Evolutionary conservation across 345 rosid species (phyloP).

Genomic region (Eucalyptus sp.): DNA sequence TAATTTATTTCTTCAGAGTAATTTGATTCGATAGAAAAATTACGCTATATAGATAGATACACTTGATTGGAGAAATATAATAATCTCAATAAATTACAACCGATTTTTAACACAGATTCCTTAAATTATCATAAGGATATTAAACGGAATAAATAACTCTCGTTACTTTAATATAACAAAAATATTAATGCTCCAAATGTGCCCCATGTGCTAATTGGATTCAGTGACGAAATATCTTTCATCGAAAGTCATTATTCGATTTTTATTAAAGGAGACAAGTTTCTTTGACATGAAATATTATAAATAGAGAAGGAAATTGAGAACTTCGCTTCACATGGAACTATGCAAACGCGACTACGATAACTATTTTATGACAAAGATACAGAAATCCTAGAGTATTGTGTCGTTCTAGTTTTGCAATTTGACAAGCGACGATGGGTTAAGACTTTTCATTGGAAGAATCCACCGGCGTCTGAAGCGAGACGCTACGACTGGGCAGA

Average conservation of each 20-base stretch:
- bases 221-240: background rate
- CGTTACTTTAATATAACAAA: background rate
- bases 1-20: background rate
- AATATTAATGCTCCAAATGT: background rate
- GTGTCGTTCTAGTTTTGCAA: background rate
- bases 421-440: background rate
- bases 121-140: background rate
- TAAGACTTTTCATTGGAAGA: background rate
- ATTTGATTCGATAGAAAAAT: background rate
- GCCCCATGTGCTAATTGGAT: background rate
- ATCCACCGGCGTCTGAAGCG: background rate
- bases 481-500: background rate
- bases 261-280: background rate
- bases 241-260: fast-evolving
- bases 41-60: background rate
- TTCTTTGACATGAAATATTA: too few species aligned
- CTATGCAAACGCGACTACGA: fast-evolving
- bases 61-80: background rate
- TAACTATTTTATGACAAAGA: background rate
- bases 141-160: background rate
- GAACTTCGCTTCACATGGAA: background rate
- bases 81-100: background rate
- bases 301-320: background rate
- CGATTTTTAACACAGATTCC: background rate
- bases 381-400: background rate